Base-by-base conservation (phyloP, 2,329 filamentous ascomycete species). In the Cladophialophora exuberans region DNA sequence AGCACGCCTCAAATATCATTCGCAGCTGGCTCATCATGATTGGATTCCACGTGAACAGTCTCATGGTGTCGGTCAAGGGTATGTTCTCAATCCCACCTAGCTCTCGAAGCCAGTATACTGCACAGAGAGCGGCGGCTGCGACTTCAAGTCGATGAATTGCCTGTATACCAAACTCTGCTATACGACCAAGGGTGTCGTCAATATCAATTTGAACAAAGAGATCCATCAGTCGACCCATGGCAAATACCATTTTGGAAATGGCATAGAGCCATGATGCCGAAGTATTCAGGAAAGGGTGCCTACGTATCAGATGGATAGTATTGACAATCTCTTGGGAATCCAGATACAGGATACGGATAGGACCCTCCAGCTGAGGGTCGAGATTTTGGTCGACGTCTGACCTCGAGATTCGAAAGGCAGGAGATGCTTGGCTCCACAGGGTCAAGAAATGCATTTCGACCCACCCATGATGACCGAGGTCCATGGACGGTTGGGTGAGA, bases 51-150 rank as follows among this genome's bases (percentile, higher is more conserved):
- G 33, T 20, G 7, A 49, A 49, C 11, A 49, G 17, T 33, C 22
- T 49, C 33, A 20, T 39, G 1, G 18, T 25, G 5, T 51, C 47
- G 10, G 25, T 35, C 38, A 51, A 23, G 23, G 7, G 9, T 7
- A 43, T 17, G n/a, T 22, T 23, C 11, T 51, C 47, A 18, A 51
- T 51, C 9, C 47, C 47, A 23, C 31, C 26, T 13, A 51, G 11
- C 9, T 51, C 25, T 10, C 47, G 47, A 23, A 43, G 36, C 47
- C 47, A 51, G 26, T 51, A 51, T 20, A 51, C 31, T 11, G 36
- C 47, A 22, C 38, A 51, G 13, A 51, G 38, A 10, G 11, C 17
- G 17, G 47, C 38, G 20, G 28, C 7, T 5, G 47, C 47, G 4
- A 25, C 23, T 31, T 51, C 47, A 6, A 42, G 47, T 23, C 23